Evolutionary conservation across 139 green algal species (phyloP), one percentile per base, ranked within the genome.

Genomic region (Volvox reticuliferus): DNA sequence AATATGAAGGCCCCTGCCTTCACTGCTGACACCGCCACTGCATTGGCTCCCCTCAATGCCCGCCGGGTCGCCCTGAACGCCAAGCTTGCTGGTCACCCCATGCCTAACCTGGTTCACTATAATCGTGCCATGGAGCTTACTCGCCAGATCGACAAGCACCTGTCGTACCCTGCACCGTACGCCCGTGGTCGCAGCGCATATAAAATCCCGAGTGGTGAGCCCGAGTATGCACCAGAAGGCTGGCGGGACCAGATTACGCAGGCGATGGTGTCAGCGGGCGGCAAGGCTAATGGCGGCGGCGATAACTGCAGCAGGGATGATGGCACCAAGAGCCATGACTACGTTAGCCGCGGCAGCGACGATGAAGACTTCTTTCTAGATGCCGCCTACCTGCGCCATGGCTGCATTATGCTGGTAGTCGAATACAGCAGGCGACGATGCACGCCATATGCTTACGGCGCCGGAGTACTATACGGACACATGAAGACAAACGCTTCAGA

Each of bases 391-490:
- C 83, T 89, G 18, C 83, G 83, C 67, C 83, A 28, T 16, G 83
- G 83, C 0, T 89, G 83, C 67, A 68, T 89, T 28, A 36, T 89
- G 26, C 1, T 89, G 83, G 83, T 89, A 18, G 61, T 89, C 24
- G 83, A 89, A 65, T 80, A 81, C 67, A 79, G 63, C 63, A 32
- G 21, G 36, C 55, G 81, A 32, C 55, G 81, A 22, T 55, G 50
- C 50, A 1, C 17, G 36, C 24, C 79, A 2, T 21, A 55, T 0
- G 79, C 21, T 1, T n/a, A 28, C 50, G 22, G 50, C 6, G 12
- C 50, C 5, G 26, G 26, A 22, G 26, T 50, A 24, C 24, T 36
- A 13, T 19, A 30, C 20, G 2, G 35, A 33, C 33, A 32, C 1
- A 35, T 35, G 80, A 32, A 61, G 80, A n/a, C 2, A 26, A 26